Percentiles rank a stretch among this genome's conserved stretches.
Conservation (phyloP, 1,284 basidiomycete genomes). For the Heterobasidion parviporum region DNA sequence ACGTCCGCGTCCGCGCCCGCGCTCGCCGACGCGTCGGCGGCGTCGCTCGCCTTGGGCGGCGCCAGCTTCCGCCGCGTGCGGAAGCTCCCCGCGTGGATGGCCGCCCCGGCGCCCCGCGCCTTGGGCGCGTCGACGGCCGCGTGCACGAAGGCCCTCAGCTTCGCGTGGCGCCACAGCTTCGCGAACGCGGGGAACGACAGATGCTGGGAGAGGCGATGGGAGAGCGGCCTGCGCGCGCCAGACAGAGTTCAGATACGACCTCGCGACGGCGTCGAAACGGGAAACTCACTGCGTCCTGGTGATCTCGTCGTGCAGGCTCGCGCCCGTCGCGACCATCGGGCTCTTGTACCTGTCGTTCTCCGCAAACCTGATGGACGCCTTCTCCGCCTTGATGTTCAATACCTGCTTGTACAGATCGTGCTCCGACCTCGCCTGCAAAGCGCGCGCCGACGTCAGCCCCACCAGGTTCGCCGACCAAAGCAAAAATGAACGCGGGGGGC, state of each 20-base stretch:
- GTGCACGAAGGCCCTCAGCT: constrained; percentile 33
- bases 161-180: constrained; percentile 48
- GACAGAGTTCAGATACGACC: neutral
- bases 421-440: constrained; percentile 60
- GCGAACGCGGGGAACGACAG: constrained; percentile 39
- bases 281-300: constrained; percentile 40
- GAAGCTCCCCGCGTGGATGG: constrained; percentile 14
- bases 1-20: constrained; percentile 36
- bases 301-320: constrained; percentile 51
- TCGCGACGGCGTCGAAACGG: neutral
- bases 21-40: constrained; percentile 24
- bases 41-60: constrained; percentile 40
- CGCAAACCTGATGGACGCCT: constrained; percentile 57
- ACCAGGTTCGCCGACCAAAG: neutral
- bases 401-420: constrained; percentile 78
- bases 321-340: constrained; percentile 59
- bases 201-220: constrained; percentile 26
- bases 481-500: constrained; percentile 1
- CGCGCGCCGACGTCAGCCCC: neutral
- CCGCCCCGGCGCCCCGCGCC: constrained; percentile 1
- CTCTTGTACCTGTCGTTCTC: constrained; percentile 73
- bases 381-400: constrained; percentile 61
- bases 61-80: constrained; percentile 27
- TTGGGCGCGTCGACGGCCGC: constrained; percentile 1
- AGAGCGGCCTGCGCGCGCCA: constrained; percentile 1